A percentile compares a stretch with the other conserved stretches of the same genome.
phyloP scores from a whole-genome alignment of 2,329 filamentous ascomycete genomes.

The Xylaria sp. region DNA sequence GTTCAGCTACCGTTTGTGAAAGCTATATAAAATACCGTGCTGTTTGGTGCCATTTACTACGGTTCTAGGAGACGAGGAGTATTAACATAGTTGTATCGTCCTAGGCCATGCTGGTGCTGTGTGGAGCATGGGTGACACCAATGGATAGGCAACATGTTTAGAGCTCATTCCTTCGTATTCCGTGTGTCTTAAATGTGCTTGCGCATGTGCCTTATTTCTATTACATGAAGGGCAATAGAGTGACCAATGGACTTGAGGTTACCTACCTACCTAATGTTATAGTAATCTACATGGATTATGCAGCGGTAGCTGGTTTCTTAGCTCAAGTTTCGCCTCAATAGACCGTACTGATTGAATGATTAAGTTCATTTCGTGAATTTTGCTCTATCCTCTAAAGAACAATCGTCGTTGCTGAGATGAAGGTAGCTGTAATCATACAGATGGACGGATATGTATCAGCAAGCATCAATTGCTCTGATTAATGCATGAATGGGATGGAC shows the following conservation, averaged over 20 bases:
- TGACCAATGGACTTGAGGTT: too few species aligned
- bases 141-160: too few species aligned
- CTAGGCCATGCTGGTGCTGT: not conserved
- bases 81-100: not conserved
- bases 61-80: not conserved
- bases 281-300: too few species aligned
- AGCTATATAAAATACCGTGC: slow-evolving; percentile 18
- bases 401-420: slow-evolving; percentile 25
- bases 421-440: slow-evolving; percentile 35
- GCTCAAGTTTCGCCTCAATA: not conserved
- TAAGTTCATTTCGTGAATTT: slow-evolving; percentile 18
- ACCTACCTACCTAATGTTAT: too few species aligned
- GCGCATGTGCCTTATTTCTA: too few species aligned
- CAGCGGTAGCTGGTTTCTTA: not conserved
- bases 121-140: too few species aligned
- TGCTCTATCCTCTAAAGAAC: slow-evolving; percentile 39
- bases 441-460: not conserved
- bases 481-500: slow-evolving; percentile 21
- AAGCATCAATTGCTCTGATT: slow-evolving; percentile 3
- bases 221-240: too few species aligned
- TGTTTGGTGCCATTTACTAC: not conserved
- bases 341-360: not conserved
- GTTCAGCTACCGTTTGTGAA: slow-evolving; percentile 23
- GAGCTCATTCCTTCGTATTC: too few species aligned
- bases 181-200: too few species aligned